These are phyloP conservation scores for Phaeoacremonium minimum DNA, from an alignment of 2,329 filamentous ascomycete species.

Conservation along the genomic window DNA sequence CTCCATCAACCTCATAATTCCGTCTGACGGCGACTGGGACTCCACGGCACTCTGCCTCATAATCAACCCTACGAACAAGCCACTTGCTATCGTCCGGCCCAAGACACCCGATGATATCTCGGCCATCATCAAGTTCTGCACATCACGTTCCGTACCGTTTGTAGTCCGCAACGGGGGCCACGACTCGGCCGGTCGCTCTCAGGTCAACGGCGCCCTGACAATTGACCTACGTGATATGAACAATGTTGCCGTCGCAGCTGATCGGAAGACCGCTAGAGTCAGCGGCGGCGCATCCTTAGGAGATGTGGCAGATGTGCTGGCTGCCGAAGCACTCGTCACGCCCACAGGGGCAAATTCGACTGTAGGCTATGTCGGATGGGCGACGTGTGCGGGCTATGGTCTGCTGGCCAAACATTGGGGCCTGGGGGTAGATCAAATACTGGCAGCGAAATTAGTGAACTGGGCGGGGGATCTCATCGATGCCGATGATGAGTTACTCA, in stretches of 20 bases:
- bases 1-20: no score
- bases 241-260: constrained; percentile 1
- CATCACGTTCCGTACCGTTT: not conserved
- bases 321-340: constrained; percentile 21
- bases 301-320: constrained; percentile 19
- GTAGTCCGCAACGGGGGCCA: constrained; percentile 4
- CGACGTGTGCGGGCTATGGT: constrained; percentile 27
- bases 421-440: constrained; percentile 29
- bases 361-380: constrained; percentile 28
- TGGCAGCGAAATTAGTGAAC: constrained; percentile 31
- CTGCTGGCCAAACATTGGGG: constrained; percentile 23
- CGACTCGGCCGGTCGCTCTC: not conserved
- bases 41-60: no score
- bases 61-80: not conserved
- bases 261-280: constrained; percentile 20
- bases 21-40: no score
- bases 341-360: constrained; percentile 16
- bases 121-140: constrained; percentile 1
- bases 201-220: not conserved
- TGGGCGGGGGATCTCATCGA: constrained; percentile 27
- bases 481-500: constrained; percentile 28
- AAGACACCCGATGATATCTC: constrained; percentile 1
- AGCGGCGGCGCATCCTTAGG: constrained; percentile 28
- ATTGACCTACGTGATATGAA: constrained; percentile 4
- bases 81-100: constrained; percentile 1